Percentiles rank a stretch among this genome's conserved stretches.
Conservation (phyloP, 2,329 filamentous ascomycete genomes). For the Metarhizium guizhouense region DNA sequence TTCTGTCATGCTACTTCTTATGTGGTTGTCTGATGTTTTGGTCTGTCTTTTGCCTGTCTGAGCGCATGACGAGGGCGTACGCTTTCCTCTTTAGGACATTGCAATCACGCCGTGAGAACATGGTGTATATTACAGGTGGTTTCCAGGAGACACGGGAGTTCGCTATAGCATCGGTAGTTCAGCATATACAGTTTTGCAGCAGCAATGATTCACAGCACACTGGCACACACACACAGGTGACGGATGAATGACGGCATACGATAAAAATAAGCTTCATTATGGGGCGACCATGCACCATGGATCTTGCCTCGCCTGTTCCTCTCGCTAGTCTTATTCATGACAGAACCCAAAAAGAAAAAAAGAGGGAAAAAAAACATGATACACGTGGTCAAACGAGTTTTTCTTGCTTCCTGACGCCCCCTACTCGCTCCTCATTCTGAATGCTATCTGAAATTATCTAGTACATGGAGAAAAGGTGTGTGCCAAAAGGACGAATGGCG, state of each 20-base stretch:
- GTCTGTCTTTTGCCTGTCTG: background rate
- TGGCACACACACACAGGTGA: background rate
- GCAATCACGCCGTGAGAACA: too few species aligned
- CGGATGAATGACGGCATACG: background rate
- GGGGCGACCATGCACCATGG: conserved; percentile 1
- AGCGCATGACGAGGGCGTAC: background rate
- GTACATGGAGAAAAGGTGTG: background rate
- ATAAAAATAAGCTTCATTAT: background rate
- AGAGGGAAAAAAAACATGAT: background rate
- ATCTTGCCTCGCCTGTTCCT: background rate
- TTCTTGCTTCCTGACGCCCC: background rate
- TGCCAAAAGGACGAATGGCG: background rate
- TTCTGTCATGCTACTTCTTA: background rate
- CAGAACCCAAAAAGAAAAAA: background rate
- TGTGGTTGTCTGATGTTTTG: background rate
- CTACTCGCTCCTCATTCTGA: background rate
- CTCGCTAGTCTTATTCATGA: background rate
- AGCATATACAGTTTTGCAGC: background rate
- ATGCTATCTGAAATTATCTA: background rate
- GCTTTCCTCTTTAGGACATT: background rate
- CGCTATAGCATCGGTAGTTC: background rate
- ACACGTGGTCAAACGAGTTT: background rate
- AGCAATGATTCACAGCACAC: background rate
- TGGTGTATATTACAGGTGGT: background rate
- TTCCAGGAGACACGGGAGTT: background rate